Evolutionary conservation across 371 early-diverging fungal genomes (phyloP).

Genomic region (Synchytrium microbalum): DNA sequence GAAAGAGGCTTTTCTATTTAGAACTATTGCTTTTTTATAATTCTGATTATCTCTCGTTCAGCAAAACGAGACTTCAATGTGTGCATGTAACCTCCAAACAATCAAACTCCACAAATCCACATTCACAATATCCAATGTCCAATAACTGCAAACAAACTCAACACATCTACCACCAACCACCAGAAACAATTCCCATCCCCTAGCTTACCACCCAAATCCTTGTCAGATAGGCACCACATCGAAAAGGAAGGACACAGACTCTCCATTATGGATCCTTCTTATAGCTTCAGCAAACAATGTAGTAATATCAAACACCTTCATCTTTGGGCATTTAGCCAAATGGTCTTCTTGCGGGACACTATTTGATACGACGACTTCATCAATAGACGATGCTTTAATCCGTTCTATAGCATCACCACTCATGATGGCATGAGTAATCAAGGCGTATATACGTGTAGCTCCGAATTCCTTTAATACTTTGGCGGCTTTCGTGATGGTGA

Average conservation of each 20-base stretch:
- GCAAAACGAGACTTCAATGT: no score
- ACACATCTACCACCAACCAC: neutral
- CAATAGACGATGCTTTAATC: slow-evolving; percentile 65
- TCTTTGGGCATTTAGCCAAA: slow-evolving; percentile 51
- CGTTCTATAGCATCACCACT: slow-evolving; percentile 77
- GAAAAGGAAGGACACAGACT: slow-evolving; percentile 75
- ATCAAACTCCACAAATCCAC: no score
- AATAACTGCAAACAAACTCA: neutral
- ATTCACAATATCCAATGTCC: no score
- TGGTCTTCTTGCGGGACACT: slow-evolving; percentile 84
- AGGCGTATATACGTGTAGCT: slow-evolving; percentile 77
- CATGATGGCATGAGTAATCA: slow-evolving; percentile 81
- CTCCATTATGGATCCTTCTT: slow-evolving; percentile 80
- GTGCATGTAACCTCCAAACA: no score
- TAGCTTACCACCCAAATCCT: neutral
- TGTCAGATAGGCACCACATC: slow-evolving; percentile 27
- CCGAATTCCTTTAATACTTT: slow-evolving; percentile 74
- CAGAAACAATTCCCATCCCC: neutral
- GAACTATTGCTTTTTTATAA: no score
- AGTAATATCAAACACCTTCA: slow-evolving; percentile 65
- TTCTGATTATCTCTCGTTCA: no score
- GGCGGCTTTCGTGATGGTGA: slow-evolving; percentile 81
- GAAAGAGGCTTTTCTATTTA: no score
- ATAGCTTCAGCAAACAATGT: slow-evolving; percentile 77
- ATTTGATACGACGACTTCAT: slow-evolving; percentile 81